Base-by-base conservation (phyloP, 306 rosid genomes). In the Betula pendula region DNA sequence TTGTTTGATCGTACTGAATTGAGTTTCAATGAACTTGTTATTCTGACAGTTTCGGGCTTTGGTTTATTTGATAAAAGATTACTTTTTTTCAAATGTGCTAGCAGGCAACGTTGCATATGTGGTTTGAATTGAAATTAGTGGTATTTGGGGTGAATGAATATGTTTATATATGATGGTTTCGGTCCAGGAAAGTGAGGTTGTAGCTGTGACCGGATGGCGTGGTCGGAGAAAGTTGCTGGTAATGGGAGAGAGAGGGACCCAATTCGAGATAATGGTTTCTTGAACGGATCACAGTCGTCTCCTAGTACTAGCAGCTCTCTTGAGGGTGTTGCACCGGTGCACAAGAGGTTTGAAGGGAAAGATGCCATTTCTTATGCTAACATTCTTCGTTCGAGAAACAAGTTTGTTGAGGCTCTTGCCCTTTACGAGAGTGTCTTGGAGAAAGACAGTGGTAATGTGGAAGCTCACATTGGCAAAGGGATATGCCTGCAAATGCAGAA, bases 401-500 rank as follows among this genome's bases (percentile, higher is more conserved):
- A 95, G 80, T 90, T 95, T 85, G 85, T 72, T 2, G 99, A 95
- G n/a, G 91, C 96, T 48, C 96, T 90, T 80, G 85, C 85, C 33
- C 84, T 95, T 17, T 95, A 95, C 5, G 97, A 89, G 81, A 88
- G 84, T 35, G 81, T 88, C 5, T 71, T 95, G 76, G 94, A 89
- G 87, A 83, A 80, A 58, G 97, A 95, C 68, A 40, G 77, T 19
- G 84, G 85, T 45, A 88, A 89, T 75, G 87, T 92, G 67, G 99
- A 95, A 79, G 99, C 97, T 74, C 87, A 87, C 49, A 90, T 92
- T 82, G 99, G 99, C 17, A 95, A 95, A 82, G 99, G 99, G 77
- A 92, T 92, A 84, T 95, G 99, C 82, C 62, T 95, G 78, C 99
- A 95, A 82, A 92, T 95, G 99, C 96, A 90, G 92, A 90, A 80